Base-by-base conservation (phyloP, 768 basidiomycete genomes). In the Auricularia sp. region DNA sequence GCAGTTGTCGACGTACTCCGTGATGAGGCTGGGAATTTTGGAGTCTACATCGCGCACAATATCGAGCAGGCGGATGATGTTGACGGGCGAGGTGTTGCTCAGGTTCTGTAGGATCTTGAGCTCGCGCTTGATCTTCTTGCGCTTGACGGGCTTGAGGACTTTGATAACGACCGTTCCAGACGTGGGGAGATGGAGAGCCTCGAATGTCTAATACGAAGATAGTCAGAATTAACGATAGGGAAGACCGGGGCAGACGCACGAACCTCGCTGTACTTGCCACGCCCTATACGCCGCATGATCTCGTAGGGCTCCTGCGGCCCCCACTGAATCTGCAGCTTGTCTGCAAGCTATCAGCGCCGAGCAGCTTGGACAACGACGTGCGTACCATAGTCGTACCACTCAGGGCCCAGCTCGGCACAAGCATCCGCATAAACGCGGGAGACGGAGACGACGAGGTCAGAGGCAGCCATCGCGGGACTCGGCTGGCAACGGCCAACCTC, bases 81-180 rank as follows among this genome's bases (percentile, higher is more conserved):
- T 89, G 7, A 84, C 81, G 34, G 14, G 24, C 2, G 5, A 29
- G 47, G 16, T 59, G 56, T 14, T 13, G 56, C 14, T 14, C 8
- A 89, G 72, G 73, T 88, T 87, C 66, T 83, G 82, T 61, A 89
- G 75, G 65, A 89, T 84, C 77, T 89, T 88, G 75, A 89, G 85
- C 74, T 89, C 88, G 36, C 87, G 79, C 75, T 87, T 86, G 73
- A 88, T 84, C 78, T 89, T 89, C 76, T 82, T 82, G 73, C 80
- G 82, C 74, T 79, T 85, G 51, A 89, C 86, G 29, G 87, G 87
- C 70, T 89, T 89, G 69, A 89, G 77, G 3, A 89, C 86, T 72
- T 89, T 89, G 76, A 89, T 81, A 68, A 87, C 77, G 70, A 83
- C 84, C 64, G 77, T 80, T 66, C 83, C 81, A 39, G 76, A 76